Percentiles rank a stretch among this genome's conserved stretches.
Evolutionary conservation across 345 rosid genomes (phyloP).

Genomic region (rapeseed (Brassica napus)): DNA sequence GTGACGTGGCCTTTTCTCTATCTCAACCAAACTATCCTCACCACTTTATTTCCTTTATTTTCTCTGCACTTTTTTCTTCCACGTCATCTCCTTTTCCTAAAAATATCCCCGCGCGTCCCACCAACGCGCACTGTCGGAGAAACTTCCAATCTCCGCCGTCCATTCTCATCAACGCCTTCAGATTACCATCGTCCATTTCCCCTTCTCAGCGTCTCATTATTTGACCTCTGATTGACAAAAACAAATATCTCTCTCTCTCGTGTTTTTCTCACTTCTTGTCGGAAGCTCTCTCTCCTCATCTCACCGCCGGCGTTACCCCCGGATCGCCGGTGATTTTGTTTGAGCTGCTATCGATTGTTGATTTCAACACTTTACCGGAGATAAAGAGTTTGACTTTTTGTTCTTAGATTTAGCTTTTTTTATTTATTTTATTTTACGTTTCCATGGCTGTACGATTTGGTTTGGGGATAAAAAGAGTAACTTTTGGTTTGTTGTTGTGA

Average conservation of each 20-base stretch:
- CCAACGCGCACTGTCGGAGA: not conserved
- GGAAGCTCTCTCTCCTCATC: slow-evolving; percentile 21
- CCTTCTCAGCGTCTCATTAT: slow-evolving; percentile 19
- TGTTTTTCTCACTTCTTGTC: slow-evolving; percentile 14
- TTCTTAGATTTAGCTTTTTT: slow-evolving; percentile 15
- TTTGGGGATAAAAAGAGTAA: not conserved
- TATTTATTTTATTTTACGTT: not conserved
- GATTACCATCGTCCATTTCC: slow-evolving; percentile 7
- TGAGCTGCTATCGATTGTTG: not conserved
- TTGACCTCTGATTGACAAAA: slow-evolving; percentile 26
- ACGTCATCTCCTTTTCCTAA: slow-evolving; percentile 39
- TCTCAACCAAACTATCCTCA: slow-evolving; percentile 60
- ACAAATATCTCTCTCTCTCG: not conserved
- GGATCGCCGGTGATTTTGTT: slow-evolving; percentile 29
- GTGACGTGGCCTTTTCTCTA: slow-evolving; percentile 64
- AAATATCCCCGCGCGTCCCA: slow-evolving; percentile 14
- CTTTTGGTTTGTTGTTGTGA: slow-evolving; percentile 1
- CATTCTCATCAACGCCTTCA: slow-evolving; percentile 4
- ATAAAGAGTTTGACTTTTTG: not conserved
- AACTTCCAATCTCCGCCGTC: slow-evolving; percentile 36
- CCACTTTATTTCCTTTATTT: not conserved
- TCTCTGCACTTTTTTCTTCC: slow-evolving; percentile 42
- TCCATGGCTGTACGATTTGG: slow-evolving; percentile 19
- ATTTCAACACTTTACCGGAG: not conserved
- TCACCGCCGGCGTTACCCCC: slow-evolving; percentile 27